Conservation (phyloP, 192 early-diverging fungal genomes). For the Phycomyces blakesleeanus region DNA sequence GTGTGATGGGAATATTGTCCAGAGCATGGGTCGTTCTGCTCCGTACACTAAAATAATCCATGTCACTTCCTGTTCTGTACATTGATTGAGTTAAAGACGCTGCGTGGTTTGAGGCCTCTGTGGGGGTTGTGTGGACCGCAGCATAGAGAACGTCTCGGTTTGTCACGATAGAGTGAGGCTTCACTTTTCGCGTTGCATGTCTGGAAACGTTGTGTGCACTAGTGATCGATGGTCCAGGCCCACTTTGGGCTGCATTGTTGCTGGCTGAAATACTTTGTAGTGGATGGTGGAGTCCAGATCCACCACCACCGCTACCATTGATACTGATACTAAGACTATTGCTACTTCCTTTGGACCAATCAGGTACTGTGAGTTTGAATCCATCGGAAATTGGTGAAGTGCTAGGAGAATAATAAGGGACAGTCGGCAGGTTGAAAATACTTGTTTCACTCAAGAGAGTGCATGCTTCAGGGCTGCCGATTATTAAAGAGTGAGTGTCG, state of each 20-base stretch:
- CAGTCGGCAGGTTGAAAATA: not conserved
- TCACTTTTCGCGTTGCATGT: slow-evolving; percentile 12
- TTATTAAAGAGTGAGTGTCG: not conserved
- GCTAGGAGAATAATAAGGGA: not conserved
- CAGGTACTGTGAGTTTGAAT: not conserved
- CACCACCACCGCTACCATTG: too few species aligned
- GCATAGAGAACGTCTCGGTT: not conserved
- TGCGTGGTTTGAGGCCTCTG: not conserved
- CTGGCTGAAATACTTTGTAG: too few species aligned
- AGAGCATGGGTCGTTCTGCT: not conserved
- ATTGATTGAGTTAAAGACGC: not conserved
- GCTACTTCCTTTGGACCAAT: not conserved
- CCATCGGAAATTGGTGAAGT: not conserved
- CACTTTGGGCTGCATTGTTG: too few species aligned
- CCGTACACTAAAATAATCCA: not conserved
- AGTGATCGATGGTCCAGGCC: too few species aligned
- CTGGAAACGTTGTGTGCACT: not conserved
- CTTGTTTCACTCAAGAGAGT: not conserved
- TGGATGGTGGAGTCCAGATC: too few species aligned
- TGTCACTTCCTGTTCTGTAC: not conserved
- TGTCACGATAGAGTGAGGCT: slow-evolving; percentile 6
- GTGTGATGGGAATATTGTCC: slow-evolving; percentile 11
- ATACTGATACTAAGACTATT: too few species aligned
- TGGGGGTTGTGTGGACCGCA: not conserved
- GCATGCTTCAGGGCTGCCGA: not conserved